Conservation (phyloP, 1,284 basidiomycete genomes). For the Sporisorium scitamineum region DNA sequence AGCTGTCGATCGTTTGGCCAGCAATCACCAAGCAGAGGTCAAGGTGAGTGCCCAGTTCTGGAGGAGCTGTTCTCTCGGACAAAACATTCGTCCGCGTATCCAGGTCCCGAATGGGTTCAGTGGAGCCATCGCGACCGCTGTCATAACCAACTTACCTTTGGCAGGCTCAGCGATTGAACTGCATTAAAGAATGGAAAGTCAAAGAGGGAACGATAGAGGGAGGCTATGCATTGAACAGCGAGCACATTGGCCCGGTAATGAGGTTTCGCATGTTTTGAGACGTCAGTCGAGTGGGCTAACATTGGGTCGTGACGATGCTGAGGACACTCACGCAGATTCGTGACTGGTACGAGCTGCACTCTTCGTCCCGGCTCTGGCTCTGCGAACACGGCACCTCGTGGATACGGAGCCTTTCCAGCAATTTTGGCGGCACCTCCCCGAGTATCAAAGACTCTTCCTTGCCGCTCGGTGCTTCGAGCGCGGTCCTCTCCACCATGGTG, state of each 20-base stretch:
- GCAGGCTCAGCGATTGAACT: constrained; percentile 84
- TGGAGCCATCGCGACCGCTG: neutral
- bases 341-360: constrained; percentile 19
- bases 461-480: neutral
- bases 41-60: neutral
- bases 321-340: constrained; percentile 20
- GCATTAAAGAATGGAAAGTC: constrained; percentile 90
- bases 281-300: neutral
- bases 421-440: neutral
- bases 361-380: constrained; percentile 29
- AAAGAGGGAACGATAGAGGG: constrained; percentile 82
- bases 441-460: neutral
- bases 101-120: too few relatives aligned
- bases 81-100: too few relatives aligned
- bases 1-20: constrained; percentile 72
- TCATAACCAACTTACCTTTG: constrained; percentile 74
- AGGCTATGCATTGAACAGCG: constrained; percentile 73
- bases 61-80: too few relatives aligned
- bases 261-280: neutral
- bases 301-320: neutral
- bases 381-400: constrained; percentile 2
- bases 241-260: neutral
- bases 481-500: neutral
- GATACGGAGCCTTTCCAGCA: too few relatives aligned
- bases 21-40: neutral